Evolutionary conservation across 169 alveolate species (phyloP).

Genomic region (Theileria luwenshuni): DNA sequence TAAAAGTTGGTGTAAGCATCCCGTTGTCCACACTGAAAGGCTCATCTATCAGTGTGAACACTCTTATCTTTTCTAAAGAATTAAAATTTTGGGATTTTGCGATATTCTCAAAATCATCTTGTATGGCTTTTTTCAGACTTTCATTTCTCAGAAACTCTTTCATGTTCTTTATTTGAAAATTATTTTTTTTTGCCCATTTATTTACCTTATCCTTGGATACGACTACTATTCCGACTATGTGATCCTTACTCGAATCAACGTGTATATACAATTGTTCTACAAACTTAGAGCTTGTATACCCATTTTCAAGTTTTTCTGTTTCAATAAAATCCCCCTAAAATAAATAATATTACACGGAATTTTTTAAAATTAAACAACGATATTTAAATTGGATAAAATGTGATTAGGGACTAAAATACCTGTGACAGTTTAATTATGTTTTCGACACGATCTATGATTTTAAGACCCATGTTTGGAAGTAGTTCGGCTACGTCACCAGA

Average conservation of each 20-base stretch:
- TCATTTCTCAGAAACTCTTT: conserved; percentile 15
- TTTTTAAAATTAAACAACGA: background rate
- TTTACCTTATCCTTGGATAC: conserved; percentile 51
- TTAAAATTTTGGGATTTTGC: conserved; percentile 67
- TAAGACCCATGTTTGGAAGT: conserved; percentile 82
- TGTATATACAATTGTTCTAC: conserved; percentile 76
- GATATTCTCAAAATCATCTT: conserved; percentile 49
- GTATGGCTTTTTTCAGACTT: conserved; percentile 26
- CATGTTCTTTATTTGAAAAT: conserved; percentile 32
- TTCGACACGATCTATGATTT: conserved; percentile 92
- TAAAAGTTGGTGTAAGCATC: conserved; percentile 91
- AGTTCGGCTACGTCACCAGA: conserved; percentile 93
- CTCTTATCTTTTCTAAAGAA: conserved; percentile 79
- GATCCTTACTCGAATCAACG: conserved; percentile 68
- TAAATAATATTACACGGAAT: background rate
- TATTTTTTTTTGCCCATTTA: conserved; percentile 62
- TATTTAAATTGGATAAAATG: background rate
- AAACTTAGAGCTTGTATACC: conserved; percentile 69
- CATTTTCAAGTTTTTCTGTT: conserved; percentile 90
- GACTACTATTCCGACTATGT: conserved; percentile 67
- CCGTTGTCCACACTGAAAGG: conserved; percentile 87
- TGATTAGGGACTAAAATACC: background rate
- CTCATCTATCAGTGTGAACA: conserved; percentile 78
- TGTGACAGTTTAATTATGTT: conserved; percentile 92
- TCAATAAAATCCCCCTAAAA: conserved; percentile 92